These are phyloP conservation scores for Phialemoniopsis sp. DNA, from an alignment of 2,329 filamentous ascomycete genomes.

Conservation along the genomic window DNA sequence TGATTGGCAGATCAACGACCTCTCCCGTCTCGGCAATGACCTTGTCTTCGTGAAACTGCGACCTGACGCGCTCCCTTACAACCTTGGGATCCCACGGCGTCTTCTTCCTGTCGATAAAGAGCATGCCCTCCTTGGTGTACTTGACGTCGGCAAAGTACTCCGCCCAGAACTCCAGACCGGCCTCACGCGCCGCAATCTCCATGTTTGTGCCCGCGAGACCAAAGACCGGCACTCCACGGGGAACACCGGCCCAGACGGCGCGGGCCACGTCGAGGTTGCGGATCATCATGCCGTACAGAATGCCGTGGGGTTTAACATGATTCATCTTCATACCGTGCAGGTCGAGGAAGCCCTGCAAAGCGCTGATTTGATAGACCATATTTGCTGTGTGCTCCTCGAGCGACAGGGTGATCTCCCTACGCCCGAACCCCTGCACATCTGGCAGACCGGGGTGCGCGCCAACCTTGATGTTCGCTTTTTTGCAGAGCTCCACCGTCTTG, in stretches of 20 bases:
- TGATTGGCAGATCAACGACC: conserved; percentile 28
- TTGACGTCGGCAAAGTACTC: conserved; percentile 22
- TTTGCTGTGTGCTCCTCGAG: conserved; percentile 53
- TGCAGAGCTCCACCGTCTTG: conserved; percentile 53
- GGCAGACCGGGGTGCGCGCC: conserved; percentile 62
- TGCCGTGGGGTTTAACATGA: conserved; percentile 57
- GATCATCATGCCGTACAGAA: conserved; percentile 40
- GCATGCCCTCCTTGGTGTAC: conserved; percentile 14
- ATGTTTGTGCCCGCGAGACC: conserved; percentile 18
- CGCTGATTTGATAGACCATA: conserved; percentile 60
- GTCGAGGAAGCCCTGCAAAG: conserved; percentile 54
- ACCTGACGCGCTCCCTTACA: conserved; percentile 31
- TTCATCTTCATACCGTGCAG: conserved; percentile 50
- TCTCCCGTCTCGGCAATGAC: conserved; percentile 35
- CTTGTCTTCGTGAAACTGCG: conserved; percentile 32
- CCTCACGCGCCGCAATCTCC: conserved; percentile 15
- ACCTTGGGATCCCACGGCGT: conserved; percentile 38
- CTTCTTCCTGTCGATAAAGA: conserved; percentile 45
- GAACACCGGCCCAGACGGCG: conserved; percentile 17
- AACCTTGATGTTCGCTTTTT: conserved; percentile 48
- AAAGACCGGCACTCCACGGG: conserved; percentile 16
- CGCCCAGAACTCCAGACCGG: conserved; percentile 17
- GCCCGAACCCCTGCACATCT: conserved; percentile 61
- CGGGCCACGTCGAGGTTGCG: conserved; percentile 12
- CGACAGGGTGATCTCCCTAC: conserved; percentile 55